Evolutionary conservation across 2,329 filamentous ascomycete genomes (phyloP).

Genomic region (Colletotrichum sp.): DNA sequence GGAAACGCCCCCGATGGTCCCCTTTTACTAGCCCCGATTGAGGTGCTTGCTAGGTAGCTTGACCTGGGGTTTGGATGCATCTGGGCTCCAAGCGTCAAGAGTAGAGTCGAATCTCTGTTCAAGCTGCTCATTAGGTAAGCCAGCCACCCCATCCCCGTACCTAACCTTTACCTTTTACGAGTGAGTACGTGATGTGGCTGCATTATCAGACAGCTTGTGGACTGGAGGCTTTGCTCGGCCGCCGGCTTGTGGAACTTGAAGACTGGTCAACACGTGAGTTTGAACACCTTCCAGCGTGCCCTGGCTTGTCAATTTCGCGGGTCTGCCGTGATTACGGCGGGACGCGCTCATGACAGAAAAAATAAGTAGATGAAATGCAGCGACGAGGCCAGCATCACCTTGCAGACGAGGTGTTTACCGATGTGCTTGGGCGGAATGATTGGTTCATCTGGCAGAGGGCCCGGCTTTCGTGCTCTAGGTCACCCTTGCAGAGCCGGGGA

Average conservation of each 20-base stretch:
- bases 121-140: not conserved
- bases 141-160: not conserved
- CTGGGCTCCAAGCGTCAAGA: not conserved
- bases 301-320: constrained; percentile 10
- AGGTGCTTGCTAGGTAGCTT: not conserved
- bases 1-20: not conserved
- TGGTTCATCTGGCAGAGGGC: not conserved
- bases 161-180: not conserved
- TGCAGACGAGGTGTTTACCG: not conserved
- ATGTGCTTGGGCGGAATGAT: not conserved
- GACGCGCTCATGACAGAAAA: not conserved
- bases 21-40: not conserved
- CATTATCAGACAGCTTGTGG: not conserved
- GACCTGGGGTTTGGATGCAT: not conserved
- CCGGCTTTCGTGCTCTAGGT: not conserved
- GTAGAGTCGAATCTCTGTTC: not conserved
- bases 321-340: constrained; percentile 1
- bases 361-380: not conserved
- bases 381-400: not conserved
- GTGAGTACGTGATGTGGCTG: not conserved
- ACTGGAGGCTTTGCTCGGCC: not conserved
- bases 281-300: not conserved
- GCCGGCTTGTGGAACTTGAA: not conserved
- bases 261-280: not conserved
- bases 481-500: not conserved